These are phyloP conservation scores for Russula brevipes DNA, from an alignment of 768 basidiomycete genomes.

Conservation along the genomic window DNA sequence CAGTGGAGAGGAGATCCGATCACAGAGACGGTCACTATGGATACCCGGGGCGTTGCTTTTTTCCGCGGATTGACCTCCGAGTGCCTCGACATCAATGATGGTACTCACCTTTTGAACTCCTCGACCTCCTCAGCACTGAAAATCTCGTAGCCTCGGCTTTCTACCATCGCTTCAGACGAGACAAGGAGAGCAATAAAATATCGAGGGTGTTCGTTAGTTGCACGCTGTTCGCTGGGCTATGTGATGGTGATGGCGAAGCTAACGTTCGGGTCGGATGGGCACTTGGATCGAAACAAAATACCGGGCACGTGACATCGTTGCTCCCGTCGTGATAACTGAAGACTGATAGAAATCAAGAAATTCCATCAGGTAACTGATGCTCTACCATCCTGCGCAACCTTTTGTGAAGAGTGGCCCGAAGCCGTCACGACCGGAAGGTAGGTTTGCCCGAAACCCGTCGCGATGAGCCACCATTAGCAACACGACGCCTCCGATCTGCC, in stretches of 20 bases:
- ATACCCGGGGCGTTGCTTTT: background rate
- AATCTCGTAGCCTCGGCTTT: slow-evolving; percentile 77
- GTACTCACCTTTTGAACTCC: slow-evolving; percentile 58
- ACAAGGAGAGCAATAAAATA: slow-evolving; percentile 80
- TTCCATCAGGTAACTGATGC: too few relatives aligned
- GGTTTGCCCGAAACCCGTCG: too few relatives aligned
- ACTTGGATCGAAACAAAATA: too few relatives aligned
- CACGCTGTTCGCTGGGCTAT: slow-evolving; percentile 1
- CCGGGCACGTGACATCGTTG: too few relatives aligned
- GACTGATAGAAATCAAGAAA: too few relatives aligned
- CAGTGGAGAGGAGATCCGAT: background rate
- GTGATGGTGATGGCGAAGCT: background rate
- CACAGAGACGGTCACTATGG: background rate
- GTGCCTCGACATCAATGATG: background rate
- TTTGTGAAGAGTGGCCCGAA: too few relatives aligned
- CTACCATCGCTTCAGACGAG: slow-evolving; percentile 93
- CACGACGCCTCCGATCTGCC: too few relatives aligned
- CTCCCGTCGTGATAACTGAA: too few relatives aligned
- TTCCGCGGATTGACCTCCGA: background rate
- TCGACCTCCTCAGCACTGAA: slow-evolving; percentile 70
- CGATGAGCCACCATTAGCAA: too few relatives aligned
- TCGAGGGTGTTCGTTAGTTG: slow-evolving; percentile 55
- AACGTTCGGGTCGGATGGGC: slow-evolving; percentile 8
- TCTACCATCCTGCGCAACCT: too few relatives aligned
- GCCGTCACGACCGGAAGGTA: too few relatives aligned